Base-by-base conservation (phyloP, 2,329 filamentous ascomycete genomes). In the Teratosphaeria gauchensis region DNA sequence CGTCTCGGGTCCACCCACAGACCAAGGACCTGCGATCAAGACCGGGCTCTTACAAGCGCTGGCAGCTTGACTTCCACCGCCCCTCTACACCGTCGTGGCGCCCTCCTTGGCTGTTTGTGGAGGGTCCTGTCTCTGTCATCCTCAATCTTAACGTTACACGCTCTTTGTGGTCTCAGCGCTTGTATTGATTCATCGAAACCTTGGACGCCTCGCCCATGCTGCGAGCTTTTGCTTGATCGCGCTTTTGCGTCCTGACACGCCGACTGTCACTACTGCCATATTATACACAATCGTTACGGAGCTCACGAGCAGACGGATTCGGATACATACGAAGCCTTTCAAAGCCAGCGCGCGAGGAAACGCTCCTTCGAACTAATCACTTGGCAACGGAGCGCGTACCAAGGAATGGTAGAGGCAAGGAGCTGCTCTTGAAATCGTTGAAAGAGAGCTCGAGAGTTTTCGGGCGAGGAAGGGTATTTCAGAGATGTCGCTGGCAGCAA, bases 401-500 rank as follows among this genome's bases (percentile, higher is more conserved):
- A 53, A 32, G 51, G n/a, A 53, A 53, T 53, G 55, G 32, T 46
- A 21, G 30, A 16, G 38, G 11, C 38, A 24, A 21, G 46, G 48
- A 46, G 55, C 30, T 51, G 21, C 35, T 52, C 46, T 62, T 57
- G 59, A 60, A 56, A 58, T 51, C 31, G 55, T 51, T 14, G 38
- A 51, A 30, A 32, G 38, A 32, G 24, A 48, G 19, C 48, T 56
- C 12, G 55, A 30, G n/a, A 21, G 11, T n/a, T 21, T 19, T 21
- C 46, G 21, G 14, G 46, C 48, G 21, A 32, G 24, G 24, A n/a
- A 53, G 31, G 33, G 35, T 21, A 12, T 21, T 35, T 28, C 42
- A 28, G 59, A 19, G 52, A 71, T 71, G 69, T 64, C 69, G 56
- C 60, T 69, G 55, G 67, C 66, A 55, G 64, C 66, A 48, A 59